Evolutionary conservation across 2,329 filamentous ascomycete species (phyloP), one percentile per base, ranked within the genome.

Genomic region (Penicillium sp.): DNA sequence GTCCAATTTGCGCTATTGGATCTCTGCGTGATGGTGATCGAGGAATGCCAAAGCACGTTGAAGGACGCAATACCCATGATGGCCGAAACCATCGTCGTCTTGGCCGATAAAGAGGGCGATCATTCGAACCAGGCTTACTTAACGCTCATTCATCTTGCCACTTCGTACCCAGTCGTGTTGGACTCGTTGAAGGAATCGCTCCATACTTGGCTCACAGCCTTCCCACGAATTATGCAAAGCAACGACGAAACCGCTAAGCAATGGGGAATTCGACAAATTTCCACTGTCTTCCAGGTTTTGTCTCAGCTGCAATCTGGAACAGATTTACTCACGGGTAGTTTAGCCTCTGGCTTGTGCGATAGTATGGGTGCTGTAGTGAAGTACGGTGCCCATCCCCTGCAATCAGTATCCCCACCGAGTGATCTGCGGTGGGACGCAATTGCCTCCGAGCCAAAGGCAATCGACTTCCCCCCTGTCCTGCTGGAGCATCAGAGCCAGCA

Each of bases 221-320:
- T 99, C 18, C 89, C 94, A 5, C 85, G 92, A 16, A 77, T 91
- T 14, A 93, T 97, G 87, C 91, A 94, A 72, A 86, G 87, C 9
- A 89, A 87, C 65, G 92, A 98, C 67, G 92, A 96, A 66, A 82
- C 82, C n/a, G 80, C 83, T 31, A 96, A 96, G 72, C 83, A 87
- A 61, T 83, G 84, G 56, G 87, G 88, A 2, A 83, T 98, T 27
- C 83, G 84, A 31, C 91, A 94, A 62, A 83, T 99, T n/a, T 85
- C 89, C 14, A 89, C 87, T 50, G 87, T 90, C 0, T 87, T 91
- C 54, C 81, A 85, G 33, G 73, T 94, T 7, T 78, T 95, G 19
- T 83, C 83, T 18, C 80, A 83, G 4, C 79, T 91, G 18, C 83
- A 86, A 4, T 81, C 88, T 7, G 63, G 62, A 5, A 73, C 73